Conservation (phyloP, 2,329 filamentous ascomycete genomes). For the Fusarium setosum region DNA sequence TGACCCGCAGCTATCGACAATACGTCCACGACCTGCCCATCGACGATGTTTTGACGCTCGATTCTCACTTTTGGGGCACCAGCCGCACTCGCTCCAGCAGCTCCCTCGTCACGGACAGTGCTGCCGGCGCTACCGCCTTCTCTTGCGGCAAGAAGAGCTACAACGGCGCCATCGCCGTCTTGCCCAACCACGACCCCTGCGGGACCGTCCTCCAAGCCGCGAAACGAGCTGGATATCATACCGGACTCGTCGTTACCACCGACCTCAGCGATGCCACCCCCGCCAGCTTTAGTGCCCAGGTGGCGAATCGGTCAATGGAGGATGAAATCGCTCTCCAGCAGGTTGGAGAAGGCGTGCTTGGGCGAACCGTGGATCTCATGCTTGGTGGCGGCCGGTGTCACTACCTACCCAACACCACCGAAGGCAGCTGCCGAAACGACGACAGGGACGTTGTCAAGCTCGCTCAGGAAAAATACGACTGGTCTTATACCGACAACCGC, state of each 20-base stretch:
- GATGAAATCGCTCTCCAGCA: constrained; percentile 94
- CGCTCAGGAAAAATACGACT: constrained; percentile 81
- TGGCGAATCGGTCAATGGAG: constrained; percentile 81
- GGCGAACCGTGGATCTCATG: constrained; percentile 90
- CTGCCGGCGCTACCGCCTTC: constrained; percentile 97
- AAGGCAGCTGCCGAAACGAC: constrained; percentile 85
- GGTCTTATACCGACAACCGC: constrained; percentile 80
- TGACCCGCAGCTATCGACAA: constrained; percentile 90
- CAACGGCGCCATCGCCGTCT: constrained; percentile 92
- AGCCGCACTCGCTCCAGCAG: constrained; percentile 87
- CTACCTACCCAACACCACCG: constrained; percentile 85
- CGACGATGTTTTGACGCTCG: constrained; percentile 81
- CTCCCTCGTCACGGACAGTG: constrained; percentile 92
- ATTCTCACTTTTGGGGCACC: constrained; percentile 90
- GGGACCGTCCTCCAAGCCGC: constrained; percentile 94
- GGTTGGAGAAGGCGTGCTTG: constrained; percentile 87
- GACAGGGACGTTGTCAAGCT: constrained; percentile 78
- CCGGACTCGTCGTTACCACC: constrained; percentile 94
- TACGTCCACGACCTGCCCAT: constrained; percentile 77
- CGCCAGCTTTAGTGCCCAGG: constrained; percentile 93
- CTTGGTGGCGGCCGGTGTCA: constrained; percentile 93
- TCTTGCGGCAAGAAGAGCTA: constrained; percentile 94
- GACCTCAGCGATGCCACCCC: constrained; percentile 88
- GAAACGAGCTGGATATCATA: constrained; percentile 90
- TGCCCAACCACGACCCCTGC: constrained; percentile 87